Base-by-base conservation (phyloP, 345 rosid genomes). In the Leavenworthia alabamica region DNA sequence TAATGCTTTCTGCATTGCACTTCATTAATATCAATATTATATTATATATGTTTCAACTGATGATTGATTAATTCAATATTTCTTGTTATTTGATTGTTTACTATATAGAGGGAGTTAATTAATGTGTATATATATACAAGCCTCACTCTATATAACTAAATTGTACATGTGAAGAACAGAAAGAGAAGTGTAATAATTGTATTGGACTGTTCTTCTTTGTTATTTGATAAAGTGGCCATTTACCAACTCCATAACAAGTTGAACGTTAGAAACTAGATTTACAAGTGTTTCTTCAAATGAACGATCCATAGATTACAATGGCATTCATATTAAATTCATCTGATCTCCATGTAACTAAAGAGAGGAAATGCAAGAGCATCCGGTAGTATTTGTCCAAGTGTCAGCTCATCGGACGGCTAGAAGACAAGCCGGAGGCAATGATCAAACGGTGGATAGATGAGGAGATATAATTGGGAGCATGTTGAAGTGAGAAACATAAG, bases 81-180 rank as follows among this genome's bases (percentile, higher is more conserved):
- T n/a, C n/a, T n/a, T n/a, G n/a, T n/a, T n/a, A n/a, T n/a, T n/a
- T n/a, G n/a, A n/a, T n/a, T n/a, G n/a, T n/a, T n/a, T n/a, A n/a
- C n/a, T n/a, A n/a, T n/a, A n/a, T n/a, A n/a, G n/a, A n/a, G n/a
- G n/a, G n/a, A n/a, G n/a, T n/a, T 55, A 35, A 7, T n/a, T n/a
- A n/a, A n/a, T n/a, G n/a, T n/a, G 17, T 45, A 9, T n/a, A 16
- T 15, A 45, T 24, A 50, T n/a, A n/a, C n/a, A n/a, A n/a, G n/a
- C n/a, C n/a, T n/a, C n/a, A n/a, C n/a, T n/a, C n/a, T n/a, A n/a
- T n/a, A 36, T 6, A 42, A 35, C 52, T 61, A 39, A 28, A 47
- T 55, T 8, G 61, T 60, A 53, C 73, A 60, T 68, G 67, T 60
- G 73, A 52, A 68, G 56, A 62, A 68, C 73, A 54, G 48, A 53